phyloP scores from a whole-genome alignment of 805 yeast species.

The Kurtzmaniella fragi region DNA sequence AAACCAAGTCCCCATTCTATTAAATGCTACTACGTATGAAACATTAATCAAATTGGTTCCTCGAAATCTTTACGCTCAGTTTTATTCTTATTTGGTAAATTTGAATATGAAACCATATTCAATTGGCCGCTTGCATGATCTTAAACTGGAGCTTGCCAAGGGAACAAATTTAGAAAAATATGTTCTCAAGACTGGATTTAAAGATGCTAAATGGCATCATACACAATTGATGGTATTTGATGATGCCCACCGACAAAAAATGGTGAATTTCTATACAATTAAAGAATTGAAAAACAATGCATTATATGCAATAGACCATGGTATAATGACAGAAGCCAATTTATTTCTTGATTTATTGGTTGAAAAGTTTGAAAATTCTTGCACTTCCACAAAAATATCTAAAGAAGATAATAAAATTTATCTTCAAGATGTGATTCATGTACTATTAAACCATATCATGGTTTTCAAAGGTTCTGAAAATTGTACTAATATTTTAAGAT shows the following conservation, averaged over 20 bases:
- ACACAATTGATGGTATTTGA: constrained; percentile 13
- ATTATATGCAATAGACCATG: constrained; percentile 14
- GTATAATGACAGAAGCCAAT: constrained; percentile 28
- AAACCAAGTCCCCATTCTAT: constrained; percentile 18
- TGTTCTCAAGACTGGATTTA: constrained; percentile 31
- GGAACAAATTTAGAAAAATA: constrained; percentile 29
- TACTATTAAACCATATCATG: constrained; percentile 30
- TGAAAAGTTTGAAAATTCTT: constrained; percentile 28
- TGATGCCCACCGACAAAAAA: constrained; percentile 16
- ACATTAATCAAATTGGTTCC: constrained; percentile 15
- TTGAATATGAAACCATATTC: constrained; percentile 27
- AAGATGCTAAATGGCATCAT: constrained; percentile 35
- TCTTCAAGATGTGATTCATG: constrained; percentile 21
- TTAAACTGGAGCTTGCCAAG: constrained; percentile 18
- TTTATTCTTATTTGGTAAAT: constrained; percentile 26
- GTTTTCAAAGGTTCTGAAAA: constrained; percentile 30
- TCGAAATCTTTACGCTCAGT: constrained; percentile 11
- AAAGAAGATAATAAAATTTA: constrained; percentile 7
- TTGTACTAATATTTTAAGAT: constrained; percentile 27
- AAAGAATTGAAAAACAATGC: constrained; percentile 20
- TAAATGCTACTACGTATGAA: constrained; percentile 11
- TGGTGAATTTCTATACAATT: constrained; percentile 27
- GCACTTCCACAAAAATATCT: constrained; percentile 6
- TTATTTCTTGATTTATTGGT: constrained; percentile 32
- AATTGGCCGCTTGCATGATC: constrained; percentile 6